phyloP scores from a whole-genome alignment of 169 alveolate genomes.

The Plasmodium cynomolgi region DNA sequence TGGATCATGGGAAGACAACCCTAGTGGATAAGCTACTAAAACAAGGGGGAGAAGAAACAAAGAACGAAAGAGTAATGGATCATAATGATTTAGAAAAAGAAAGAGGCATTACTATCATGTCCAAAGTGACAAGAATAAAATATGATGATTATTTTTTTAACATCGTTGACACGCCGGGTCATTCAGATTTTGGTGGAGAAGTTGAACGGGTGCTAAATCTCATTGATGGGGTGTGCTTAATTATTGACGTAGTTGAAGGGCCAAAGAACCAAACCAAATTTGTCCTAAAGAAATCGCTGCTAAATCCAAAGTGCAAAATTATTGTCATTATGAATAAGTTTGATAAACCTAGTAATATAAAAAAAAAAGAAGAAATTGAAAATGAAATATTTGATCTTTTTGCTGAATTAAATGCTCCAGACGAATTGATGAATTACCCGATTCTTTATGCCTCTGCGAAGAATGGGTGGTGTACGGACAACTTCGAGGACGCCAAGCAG shows the following conservation, averaged over 20 bases:
- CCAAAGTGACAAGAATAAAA: conserved; percentile 94
- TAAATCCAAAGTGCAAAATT: conserved; percentile 82
- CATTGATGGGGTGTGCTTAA: conserved; percentile 97
- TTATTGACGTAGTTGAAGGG: conserved; percentile 97
- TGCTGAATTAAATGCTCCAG: conserved; percentile 91
- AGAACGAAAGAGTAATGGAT: conserved; percentile 89
- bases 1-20: conserved; percentile 99
- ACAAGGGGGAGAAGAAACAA: conserved; percentile 82
- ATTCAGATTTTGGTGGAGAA: conserved; percentile 98
- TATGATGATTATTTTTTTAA: conserved; percentile 88
- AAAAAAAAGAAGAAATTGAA: conserved; percentile 91
- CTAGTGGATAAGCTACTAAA: conserved; percentile 93
- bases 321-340: conserved; percentile 85
- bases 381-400: conserved; percentile 94
- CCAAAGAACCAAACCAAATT: conserved; percentile 93
- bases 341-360: conserved; percentile 83
- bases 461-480: conserved; percentile 86
- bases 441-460: conserved; percentile 93
- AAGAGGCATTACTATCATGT: conserved; percentile 97
- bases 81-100: conserved; percentile 94
- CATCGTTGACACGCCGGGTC: conserved; percentile 94
- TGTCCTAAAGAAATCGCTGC: conserved; percentile 84
- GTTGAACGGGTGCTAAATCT: conserved; percentile 96
- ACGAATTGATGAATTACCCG: conserved; percentile 94
- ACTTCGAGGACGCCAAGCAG: conserved; percentile 65